These are phyloP conservation scores for Phytophthora ohioensis DNA, from an alignment of 352 stramenopile species.

Conservation along the genomic window DNA sequence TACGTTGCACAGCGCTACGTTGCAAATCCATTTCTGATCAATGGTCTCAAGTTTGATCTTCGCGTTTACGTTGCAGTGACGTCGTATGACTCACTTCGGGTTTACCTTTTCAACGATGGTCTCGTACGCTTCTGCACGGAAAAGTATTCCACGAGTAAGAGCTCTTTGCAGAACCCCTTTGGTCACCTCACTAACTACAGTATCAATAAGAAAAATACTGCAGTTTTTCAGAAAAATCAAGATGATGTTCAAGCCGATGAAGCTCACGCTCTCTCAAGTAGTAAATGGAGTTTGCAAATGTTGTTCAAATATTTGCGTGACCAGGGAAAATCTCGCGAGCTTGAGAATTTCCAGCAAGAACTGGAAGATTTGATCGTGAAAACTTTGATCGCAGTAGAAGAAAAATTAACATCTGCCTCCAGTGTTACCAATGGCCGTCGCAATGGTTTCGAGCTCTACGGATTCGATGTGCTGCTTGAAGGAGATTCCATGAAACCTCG, in stretches of 20 bases:
- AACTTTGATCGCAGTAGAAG: constrained; percentile 89
- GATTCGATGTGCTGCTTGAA: constrained; percentile 91
- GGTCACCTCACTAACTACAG: constrained; percentile 94
- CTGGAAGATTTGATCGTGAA: constrained; percentile 91
- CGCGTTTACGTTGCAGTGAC: constrained; percentile 92
- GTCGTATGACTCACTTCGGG: constrained; percentile 82
- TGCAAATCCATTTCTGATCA: constrained; percentile 84
- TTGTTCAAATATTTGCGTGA: constrained; percentile 59
- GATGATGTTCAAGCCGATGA: constrained; percentile 56
- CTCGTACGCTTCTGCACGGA: constrained; percentile 90
- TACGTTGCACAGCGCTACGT: constrained; percentile 86
- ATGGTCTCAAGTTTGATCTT: constrained; percentile 93
- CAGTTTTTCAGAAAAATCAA: constrained; percentile 77
- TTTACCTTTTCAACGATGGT: constrained; percentile 89
- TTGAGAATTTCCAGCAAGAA: constrained; percentile 45
- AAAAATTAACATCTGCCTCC: constrained; percentile 62
- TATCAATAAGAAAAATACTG: constrained; percentile 91
- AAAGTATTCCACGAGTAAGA: constrained; percentile 74
- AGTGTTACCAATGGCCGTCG: constrained; percentile 20
- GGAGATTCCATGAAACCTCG: constrained; percentile 74
- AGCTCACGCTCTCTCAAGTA: constrained; percentile 51
- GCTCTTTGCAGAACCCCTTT: constrained; percentile 82
- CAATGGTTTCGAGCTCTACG: constrained; percentile 90
- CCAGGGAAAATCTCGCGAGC: constrained; percentile 48
- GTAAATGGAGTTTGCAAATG: constrained; percentile 86